Evolutionary conservation across 1,284 basidiomycete genomes (phyloP), one percentile per base, ranked within the genome.

Genomic region (Mycena citricolor): DNA sequence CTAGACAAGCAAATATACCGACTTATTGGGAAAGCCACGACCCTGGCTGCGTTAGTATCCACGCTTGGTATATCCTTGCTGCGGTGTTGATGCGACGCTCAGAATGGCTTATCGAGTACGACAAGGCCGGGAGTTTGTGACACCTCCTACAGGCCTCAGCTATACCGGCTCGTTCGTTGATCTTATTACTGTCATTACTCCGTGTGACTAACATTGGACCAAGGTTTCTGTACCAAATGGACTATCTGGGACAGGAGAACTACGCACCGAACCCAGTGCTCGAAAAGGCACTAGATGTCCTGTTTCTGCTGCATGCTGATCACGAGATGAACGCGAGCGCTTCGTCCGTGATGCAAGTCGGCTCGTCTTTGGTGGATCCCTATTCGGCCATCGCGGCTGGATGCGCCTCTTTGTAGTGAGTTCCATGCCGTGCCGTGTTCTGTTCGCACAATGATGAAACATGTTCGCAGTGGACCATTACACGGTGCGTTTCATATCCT

Each of bases 1-100:
- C 88, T 94, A 83, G 91, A 94, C 64, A 90, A 89, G 68, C 91
- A 94, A 61, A 93, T 94, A 39, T 90, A 83, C 64, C 73, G 91
- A 45, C 65, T 94, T 4, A 85, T 93, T 44, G 90, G 90, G 14
- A 94, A 94, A 61, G 84, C 87, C 10, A 90, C 87, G 2, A 91
- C 90, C 0, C 70, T 94, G 19, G 90, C 90, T 51, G 87, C 91
- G 79, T 87, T 55, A 51, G 81, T 70, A 17, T 28, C n/a, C 26
- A 8, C 39, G n/a, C 17, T 13, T 32, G 43, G 43, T 25, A 11
- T 24, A 38, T 45, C 14, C 25, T 34, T 38, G 24, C 26, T 39
- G n/a, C 34, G n/a, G 34, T 39, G 19, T 25, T 36, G 22, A 42
- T 37, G 13, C 13, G 14, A 32, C 23, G 21, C 36, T 7, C 51